Conservation (phyloP, 805 yeast species). For the Geotrichum ghanense region DNA sequence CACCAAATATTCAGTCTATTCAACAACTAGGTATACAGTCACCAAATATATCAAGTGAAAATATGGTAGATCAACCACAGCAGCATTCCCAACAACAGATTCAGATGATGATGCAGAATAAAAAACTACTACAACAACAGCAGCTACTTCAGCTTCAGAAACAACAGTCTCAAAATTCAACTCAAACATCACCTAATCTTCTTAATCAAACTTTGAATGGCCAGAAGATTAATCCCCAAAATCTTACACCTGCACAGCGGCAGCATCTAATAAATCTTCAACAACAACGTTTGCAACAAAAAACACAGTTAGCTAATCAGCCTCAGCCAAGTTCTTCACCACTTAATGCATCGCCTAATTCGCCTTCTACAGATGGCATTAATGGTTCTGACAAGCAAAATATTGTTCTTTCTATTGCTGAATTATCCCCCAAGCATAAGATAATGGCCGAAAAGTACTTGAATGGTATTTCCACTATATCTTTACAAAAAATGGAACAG, state of each 20-base stretch:
- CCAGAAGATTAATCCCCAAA: not conserved
- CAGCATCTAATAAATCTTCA: not conserved
- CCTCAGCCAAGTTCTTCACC: not conserved
- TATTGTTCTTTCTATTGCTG: not conserved
- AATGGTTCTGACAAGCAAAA: not conserved
- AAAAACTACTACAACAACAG: not conserved
- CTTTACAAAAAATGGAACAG: not conserved
- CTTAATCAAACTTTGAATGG: constrained; percentile 1
- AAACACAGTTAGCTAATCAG: not conserved
- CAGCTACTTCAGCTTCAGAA: constrained; percentile 14
- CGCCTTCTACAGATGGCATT: not conserved
- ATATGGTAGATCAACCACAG: constrained; percentile 7
- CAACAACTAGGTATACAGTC: constrained; percentile 9
- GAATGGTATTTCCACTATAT: not conserved
- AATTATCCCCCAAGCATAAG: not conserved
- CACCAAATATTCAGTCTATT: constrained; percentile 7
- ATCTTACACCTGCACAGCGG: not conserved
- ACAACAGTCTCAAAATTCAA: constrained; percentile 8
- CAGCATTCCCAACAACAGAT: constrained; percentile 11
- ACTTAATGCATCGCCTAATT: not conserved
- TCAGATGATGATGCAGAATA: constrained; percentile 6
- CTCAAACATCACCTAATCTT: not conserved
- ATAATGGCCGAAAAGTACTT: not conserved
- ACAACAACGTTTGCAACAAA: not conserved
- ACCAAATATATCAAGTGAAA: constrained; percentile 9